Conservation (phyloP, 192 early-diverging fungal genomes). For the Umbelopsis sp. region DNA sequence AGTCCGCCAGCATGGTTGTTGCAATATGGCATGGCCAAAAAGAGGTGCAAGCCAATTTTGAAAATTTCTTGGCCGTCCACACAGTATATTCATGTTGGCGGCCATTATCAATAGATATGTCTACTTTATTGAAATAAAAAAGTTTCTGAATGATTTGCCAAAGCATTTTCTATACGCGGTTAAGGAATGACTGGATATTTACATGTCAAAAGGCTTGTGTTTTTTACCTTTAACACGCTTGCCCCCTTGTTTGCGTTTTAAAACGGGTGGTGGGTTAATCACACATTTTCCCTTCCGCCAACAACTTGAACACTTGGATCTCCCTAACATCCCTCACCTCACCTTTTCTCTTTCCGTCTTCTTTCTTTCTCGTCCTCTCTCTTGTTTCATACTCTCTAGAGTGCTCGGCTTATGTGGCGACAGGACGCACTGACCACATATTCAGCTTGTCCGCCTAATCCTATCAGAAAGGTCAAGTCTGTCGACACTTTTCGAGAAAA, state of each 20-base stretch:
- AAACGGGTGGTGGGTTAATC: neutral
- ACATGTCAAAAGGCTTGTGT: neutral
- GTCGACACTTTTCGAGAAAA: constrained; percentile 16
- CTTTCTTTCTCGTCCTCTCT: constrained; percentile 4
- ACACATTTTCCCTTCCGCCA: constrained; percentile 17
- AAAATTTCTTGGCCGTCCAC: no score
- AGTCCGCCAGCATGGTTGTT: no score
- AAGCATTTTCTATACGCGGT: neutral
- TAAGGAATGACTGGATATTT: neutral
- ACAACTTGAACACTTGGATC: neutral
- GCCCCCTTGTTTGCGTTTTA: constrained; percentile 2
- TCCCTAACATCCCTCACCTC: constrained; percentile 18
- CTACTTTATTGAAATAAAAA: no score
- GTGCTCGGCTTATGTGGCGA: constrained; percentile 24
- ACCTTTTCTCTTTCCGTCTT: constrained; percentile 1
- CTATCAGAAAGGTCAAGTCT: constrained; percentile 19
- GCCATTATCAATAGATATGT: no score
- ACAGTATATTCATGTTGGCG: no score
- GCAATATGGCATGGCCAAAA: no score
- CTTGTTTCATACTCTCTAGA: neutral
- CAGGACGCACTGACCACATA: constrained; percentile 22
- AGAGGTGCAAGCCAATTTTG: no score
- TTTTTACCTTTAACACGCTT: neutral
- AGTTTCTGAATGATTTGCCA: no score
- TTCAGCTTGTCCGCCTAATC: constrained; percentile 1